Evolutionary conservation across 2,329 filamentous ascomycete genomes (phyloP).

Genomic region (Gaeumannomyces sp.): DNA sequence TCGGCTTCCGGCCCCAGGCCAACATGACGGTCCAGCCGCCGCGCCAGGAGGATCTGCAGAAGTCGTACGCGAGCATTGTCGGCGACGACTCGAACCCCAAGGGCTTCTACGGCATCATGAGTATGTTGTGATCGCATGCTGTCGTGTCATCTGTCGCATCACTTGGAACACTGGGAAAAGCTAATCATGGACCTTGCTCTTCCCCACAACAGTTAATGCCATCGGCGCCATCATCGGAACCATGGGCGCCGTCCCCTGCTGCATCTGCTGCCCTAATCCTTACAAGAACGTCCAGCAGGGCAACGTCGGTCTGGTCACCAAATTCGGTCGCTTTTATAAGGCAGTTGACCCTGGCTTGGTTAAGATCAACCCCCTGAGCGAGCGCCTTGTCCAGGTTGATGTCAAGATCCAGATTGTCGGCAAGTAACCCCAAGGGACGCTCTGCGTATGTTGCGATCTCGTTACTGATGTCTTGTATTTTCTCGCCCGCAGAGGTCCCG

Average conservation of each 20-base stretch:
- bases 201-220: constrained; percentile 26
- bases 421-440: too few relatives aligned
- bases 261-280: constrained; percentile 86
- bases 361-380: constrained; percentile 93
- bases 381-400: constrained; percentile 84
- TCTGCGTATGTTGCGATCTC: too few relatives aligned
- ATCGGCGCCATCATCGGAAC: constrained; percentile 72
- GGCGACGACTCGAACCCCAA: constrained; percentile 63
- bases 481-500: constrained; percentile 57
- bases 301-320: constrained; percentile 90
- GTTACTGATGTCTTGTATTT: constrained; percentile 27
- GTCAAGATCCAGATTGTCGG: constrained; percentile 97
- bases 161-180: too few relatives aligned
- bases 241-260: constrained; percentile 83
- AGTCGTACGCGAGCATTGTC: constrained; percentile 63
- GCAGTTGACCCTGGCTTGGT: constrained; percentile 95
- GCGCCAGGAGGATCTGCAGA: constrained; percentile 75
- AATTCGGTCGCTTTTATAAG: constrained; percentile 91
- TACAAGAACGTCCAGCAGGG: constrained; percentile 91
- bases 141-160: neutral
- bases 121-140: constrained; percentile 38
- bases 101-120: constrained; percentile 88
- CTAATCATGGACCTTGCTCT: neutral
- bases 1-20: constrained; percentile 43
- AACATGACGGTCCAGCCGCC: constrained; percentile 72